Base-by-base conservation (phyloP, 768 basidiomycete species). In the Lactarius indigo region DNA sequence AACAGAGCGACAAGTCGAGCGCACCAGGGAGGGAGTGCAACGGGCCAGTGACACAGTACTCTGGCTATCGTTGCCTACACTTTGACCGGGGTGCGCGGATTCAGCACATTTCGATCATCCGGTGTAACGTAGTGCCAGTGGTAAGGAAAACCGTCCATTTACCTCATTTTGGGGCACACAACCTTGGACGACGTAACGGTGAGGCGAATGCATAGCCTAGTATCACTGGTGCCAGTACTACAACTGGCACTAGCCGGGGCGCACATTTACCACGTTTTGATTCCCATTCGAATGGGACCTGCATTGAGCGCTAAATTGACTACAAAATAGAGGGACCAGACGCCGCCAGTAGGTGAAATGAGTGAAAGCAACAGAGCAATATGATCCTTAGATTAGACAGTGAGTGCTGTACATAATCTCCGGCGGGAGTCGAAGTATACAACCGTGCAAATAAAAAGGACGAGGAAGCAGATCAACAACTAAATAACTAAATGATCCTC, bases 151-250 rank as follows among this genome's bases (percentile, higher is more conserved):
- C 26, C 31, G 47, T 33, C 17, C 56, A 52, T 63, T 66, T 63
- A 52, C 65, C 57, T 66, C 61, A 44, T 58, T 50, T 41, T 33
- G 23, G 50, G 50, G 59, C n/a, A 39, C 31, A 17, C 12, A 50
- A 50, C 47, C 5, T 52, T 5, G 23, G 23, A 5, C 47, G 37
- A 44, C 28, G 41, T 35, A 23, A 59, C 33, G 35, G 37, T 8
- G 47, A 54, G 47, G 26, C 26, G 20, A 26, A 15, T 55, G 59
- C 28, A 54, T 52, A 26, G 50, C n/a, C n/a, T n/a, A n/a, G n/a
- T n/a, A n/a, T n/a, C 50, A 13, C 47, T 13, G 23, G 23, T 10
- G n/a, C 20, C 10, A 3, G 12, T 12, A 0, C 12, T 35, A 35
- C 35, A 10, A 12, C 23, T n/a, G 10, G 5, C 47, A 50, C n/a